These are phyloP conservation scores for Eimeria tenella DNA, from an alignment of 169 alveolate species.

Conservation along the genomic window DNA sequence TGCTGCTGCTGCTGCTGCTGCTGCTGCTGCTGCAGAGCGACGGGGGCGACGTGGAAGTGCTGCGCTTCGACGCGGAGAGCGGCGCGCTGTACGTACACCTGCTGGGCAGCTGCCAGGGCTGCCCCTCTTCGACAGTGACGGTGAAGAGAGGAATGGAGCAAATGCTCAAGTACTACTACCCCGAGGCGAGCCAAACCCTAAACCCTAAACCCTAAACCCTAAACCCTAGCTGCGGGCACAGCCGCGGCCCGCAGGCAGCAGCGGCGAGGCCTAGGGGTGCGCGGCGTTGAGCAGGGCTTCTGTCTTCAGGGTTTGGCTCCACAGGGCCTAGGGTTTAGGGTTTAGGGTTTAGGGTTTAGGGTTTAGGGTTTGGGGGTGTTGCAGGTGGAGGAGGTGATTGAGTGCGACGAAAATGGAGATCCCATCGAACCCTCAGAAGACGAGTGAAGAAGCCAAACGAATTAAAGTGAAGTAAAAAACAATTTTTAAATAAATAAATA, in stretches of 20 bases:
- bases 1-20: neutral
- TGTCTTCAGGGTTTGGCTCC: neutral
- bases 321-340: neutral
- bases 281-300: no score
- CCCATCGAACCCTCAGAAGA: constrained; percentile 63
- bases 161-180: constrained; percentile 89
- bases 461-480: neutral
- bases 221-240: neutral
- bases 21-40: constrained; percentile 83
- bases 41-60: constrained; percentile 91
- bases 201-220: neutral
- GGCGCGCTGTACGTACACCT: constrained; percentile 87
- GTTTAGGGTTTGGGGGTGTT: neutral
- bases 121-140: constrained; percentile 89
- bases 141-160: constrained; percentile 89
- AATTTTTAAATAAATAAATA: no score
- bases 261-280: no score
- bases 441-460: neutral
- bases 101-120: constrained; percentile 92
- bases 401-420: constrained; percentile 81
- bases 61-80: constrained; percentile 86
- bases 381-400: constrained; percentile 74
- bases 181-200: constrained; percentile 81
- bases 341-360: neutral
- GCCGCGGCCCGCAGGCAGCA: no score